Evolutionary conservation across 768 basidiomycete genomes (phyloP).

Genomic region (Pulveroboletus sp.): DNA sequence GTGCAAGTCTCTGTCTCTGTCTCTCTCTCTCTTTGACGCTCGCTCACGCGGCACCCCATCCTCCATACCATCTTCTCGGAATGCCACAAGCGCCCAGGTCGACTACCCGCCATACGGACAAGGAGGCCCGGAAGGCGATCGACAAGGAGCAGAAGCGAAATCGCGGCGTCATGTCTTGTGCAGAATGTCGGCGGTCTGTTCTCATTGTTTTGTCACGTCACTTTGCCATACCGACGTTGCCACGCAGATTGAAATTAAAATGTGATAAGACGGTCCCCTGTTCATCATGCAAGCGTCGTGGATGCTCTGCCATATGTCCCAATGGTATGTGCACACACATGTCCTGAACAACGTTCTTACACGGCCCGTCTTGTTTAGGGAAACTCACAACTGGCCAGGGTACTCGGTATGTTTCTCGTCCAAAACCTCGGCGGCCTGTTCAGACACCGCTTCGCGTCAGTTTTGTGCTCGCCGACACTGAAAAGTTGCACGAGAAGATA

Average conservation of each 20-base stretch:
- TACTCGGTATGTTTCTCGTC: slow-evolving; percentile 48
- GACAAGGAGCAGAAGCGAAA: slow-evolving; percentile 67
- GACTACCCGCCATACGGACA: slow-evolving; percentile 34
- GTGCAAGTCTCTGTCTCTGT: no score
- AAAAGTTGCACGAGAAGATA: slow-evolving; percentile 65
- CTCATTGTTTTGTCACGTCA: not conserved
- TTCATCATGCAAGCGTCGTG: slow-evolving; percentile 61
- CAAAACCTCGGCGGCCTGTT: not conserved
- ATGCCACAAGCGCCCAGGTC: slow-evolving; percentile 52
- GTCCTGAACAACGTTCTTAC: not conserved
- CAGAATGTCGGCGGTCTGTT: slow-evolving; percentile 57
- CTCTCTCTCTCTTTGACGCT: not conserved
- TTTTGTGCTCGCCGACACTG: slow-evolving; percentile 69
- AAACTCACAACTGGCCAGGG: slow-evolving; percentile 75
- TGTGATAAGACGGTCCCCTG: slow-evolving; percentile 67
- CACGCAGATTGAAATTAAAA: slow-evolving; percentile 56
- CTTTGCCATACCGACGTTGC: not conserved
- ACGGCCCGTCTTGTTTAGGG: slow-evolving; percentile 24
- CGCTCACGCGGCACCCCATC: not conserved
- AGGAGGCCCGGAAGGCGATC: slow-evolving; percentile 43
- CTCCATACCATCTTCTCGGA: not conserved
- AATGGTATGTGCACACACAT: slow-evolving; percentile 38
- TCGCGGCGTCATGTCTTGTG: slow-evolving; percentile 50
- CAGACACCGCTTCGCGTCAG: slow-evolving; percentile 27
- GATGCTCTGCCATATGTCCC: slow-evolving; percentile 74